These are phyloP conservation scores for Uncinocarpus reesii DNA, from an alignment of 2,329 filamentous ascomycete species.

Conservation along the genomic window DNA sequence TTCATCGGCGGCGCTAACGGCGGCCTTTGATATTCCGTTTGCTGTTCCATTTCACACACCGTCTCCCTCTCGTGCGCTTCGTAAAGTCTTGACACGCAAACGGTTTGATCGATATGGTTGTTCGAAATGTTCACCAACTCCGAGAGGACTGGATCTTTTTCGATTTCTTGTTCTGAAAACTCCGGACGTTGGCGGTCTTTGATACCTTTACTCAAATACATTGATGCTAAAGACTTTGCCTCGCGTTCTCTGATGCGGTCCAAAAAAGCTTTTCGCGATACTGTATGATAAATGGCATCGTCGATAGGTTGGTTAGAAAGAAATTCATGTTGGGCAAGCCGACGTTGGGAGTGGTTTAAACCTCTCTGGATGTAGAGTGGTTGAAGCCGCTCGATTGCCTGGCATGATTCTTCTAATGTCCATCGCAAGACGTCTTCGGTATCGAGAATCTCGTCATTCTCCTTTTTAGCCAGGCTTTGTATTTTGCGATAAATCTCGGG, in stretches of 20 bases:
- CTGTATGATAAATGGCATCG: not conserved
- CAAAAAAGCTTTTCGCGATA: not conserved
- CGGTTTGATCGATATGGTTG: constrained; percentile 30
- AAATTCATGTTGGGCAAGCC: not conserved
- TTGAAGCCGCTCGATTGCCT: constrained; percentile 41
- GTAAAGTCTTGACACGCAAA: constrained; percentile 36
- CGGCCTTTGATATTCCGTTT: constrained; percentile 42
- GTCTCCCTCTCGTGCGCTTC: constrained; percentile 62
- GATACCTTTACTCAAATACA: not conserved
- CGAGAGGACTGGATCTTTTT: constrained; percentile 53
- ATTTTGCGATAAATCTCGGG: constrained; percentile 50
- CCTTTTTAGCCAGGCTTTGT: constrained; percentile 17
- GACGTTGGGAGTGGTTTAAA: not conserved
- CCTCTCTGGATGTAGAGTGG: constrained; percentile 55
- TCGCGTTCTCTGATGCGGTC: not conserved
- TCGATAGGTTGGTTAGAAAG: not conserved
- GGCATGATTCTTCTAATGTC: constrained; percentile 48
- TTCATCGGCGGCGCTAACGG: constrained; percentile 26
- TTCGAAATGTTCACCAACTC: constrained; percentile 21
- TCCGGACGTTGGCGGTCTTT: not conserved
- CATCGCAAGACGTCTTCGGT: constrained; percentile 49
- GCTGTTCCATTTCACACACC: constrained; percentile 49
- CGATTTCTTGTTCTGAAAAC: constrained; percentile 22
- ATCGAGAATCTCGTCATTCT: constrained; percentile 25
- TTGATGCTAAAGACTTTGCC: not conserved